Evolutionary conservation across 106 monocot genomes (phyloP), one percentile per base, ranked within the genome.

Genomic region (Amphibolis antarctica): DNA sequence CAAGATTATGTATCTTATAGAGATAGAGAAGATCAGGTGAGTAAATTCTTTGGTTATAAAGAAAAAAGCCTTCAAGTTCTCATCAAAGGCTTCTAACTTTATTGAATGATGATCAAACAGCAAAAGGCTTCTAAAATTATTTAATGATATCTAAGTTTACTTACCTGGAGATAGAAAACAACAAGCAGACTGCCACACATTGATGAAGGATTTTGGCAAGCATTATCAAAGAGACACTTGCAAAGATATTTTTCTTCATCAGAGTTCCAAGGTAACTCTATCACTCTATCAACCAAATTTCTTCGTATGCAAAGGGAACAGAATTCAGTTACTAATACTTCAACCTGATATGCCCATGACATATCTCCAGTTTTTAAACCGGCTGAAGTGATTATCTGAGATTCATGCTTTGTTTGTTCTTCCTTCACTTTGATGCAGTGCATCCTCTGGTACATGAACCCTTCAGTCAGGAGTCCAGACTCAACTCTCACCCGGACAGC

Each of bases 261-360:
- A 80, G 73, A 79, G 69, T 89, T 71, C 94, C 94, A 96, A 55
- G 94, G 94, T 47, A 96, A 71, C 64, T 96, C 94, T 62, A 96
- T 96, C 89, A 96, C 83, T 80, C 86, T 79, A 66, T 89, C 94
- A 28, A 86, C 79, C 42, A 86, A 53, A 59, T 86, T 84, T 71
- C 86, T 89, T 62, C 83, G 66, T 9, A 86, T 78, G 76, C 94
- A 96, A 13, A 86, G 81, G 24, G 56, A 62, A 79, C 89, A 96
- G 45, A 96, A 70, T 76, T 89, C 94, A 59, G 74, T 78, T 14
- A 96, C 86, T 62, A 96, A 76, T 28, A 89, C 69, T 63, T 94
- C 86, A 76, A 80, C 49, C 18, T 76, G 78, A 20, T 78, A 63
- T 43, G 74, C 42, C 80, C 85, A 82, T 51, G 67, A 65, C 7